Evolutionary conservation across 2,329 filamentous ascomycete genomes (phyloP), one percentile per base, ranked within the genome.

Genomic region (Fusarium ambrosium): DNA sequence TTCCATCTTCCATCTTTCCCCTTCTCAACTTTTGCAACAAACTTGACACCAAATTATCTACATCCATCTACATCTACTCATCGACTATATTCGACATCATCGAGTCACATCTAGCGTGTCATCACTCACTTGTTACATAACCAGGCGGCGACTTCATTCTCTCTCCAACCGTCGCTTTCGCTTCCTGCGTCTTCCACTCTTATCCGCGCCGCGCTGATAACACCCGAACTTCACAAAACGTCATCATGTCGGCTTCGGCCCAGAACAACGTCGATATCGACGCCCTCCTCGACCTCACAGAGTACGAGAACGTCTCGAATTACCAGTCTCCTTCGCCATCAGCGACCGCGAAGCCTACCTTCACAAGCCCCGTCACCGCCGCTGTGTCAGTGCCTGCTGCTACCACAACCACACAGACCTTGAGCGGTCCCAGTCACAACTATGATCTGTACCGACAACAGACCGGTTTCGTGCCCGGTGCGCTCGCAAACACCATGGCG

Each of bases 371-470:
- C 9, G 81, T 88, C 9, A 84, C 89, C 6, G 85, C 87, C 72
- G 87, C 89, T 62, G 84, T 89, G 51, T 85, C 87, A 66, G 87
- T 90, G 6, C 88, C 90, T n/a, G 84, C 87, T 39, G 82, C 92
- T 68, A 83, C 90, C 20, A 83, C 89, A 9, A 85, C 87, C 64
- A 89, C 92, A 71, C 88, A 89, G 36, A 90, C 88, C 22, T 90
- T 95, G 80, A 92, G 91, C 58, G 94, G 92, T 39, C 96, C 97
- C 10, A 98, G 95, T 83, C 95, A 98, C 86, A 94, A 97, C 84
- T 98, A 98, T 87, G 94, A 95, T 80, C 92, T 94, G 81, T 97
- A 98, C 87, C 94, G 95, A 86, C 97, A 99, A 82, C 95, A 98
- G 86, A 98, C 97, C 4, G 95, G 95, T 73, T 92, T 98, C 34